These are phyloP conservation scores for Spiraea crenata DNA, from an alignment of 331 rosid species.

Conservation along the genomic window DNA sequence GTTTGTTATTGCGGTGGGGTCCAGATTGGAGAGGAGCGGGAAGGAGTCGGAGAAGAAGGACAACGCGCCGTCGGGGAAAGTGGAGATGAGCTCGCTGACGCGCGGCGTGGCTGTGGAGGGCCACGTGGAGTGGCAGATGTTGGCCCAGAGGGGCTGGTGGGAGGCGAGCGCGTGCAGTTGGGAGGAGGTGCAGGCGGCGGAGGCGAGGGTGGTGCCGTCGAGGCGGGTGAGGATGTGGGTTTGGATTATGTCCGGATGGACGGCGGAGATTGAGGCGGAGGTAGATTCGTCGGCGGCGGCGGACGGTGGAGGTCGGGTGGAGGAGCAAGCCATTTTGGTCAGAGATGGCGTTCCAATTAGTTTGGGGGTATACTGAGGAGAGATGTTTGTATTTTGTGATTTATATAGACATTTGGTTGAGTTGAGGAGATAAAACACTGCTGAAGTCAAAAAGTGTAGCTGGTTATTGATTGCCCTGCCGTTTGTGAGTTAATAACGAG, in stretches of 20 bases:
- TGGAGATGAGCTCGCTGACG: conserved; percentile 43
- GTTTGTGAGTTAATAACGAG: not conserved
- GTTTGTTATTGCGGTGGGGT: not conserved
- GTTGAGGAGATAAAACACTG: not conserved
- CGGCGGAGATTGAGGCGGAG: conserved; percentile 42
- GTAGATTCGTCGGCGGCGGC: conserved; percentile 4
- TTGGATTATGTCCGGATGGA: conserved; percentile 56
- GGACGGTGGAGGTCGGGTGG: not conserved
- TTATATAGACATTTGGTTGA: conserved; percentile 3
- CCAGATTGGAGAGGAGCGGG: conserved; percentile 28
- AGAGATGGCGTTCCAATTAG: not conserved
- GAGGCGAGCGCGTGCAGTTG: conserved; percentile 48
- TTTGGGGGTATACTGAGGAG: not conserved
- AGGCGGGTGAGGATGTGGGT: conserved; percentile 73
- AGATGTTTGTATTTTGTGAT: not conserved
- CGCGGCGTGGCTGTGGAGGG: conserved; percentile 61
- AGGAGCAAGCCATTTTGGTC: conserved; percentile 18
- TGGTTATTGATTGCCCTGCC: not conserved
- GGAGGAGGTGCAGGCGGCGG: conserved; percentile 57
- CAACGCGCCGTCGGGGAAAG: conserved; percentile 51
- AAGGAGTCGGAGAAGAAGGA: conserved; percentile 66
- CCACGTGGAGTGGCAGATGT: conserved; percentile 67
- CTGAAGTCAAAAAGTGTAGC: not conserved
- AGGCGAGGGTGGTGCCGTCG: conserved; percentile 72
- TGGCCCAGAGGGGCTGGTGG: conserved; percentile 48